phyloP scores from a whole-genome alignment of 352 stramenopile species.

The Globisporangium paddicum region DNA sequence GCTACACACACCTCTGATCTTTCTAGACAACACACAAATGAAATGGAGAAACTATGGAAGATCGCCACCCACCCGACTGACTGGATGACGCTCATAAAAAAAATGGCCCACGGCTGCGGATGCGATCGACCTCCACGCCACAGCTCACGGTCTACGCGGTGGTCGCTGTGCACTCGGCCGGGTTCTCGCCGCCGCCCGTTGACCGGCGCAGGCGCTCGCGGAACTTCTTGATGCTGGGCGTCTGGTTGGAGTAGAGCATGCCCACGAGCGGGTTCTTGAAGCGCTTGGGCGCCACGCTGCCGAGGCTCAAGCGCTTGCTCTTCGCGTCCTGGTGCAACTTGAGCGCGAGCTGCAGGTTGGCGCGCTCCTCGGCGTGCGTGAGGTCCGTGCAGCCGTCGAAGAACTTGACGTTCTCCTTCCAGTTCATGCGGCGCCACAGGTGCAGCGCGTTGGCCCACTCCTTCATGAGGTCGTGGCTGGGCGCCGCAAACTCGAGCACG shows the following conservation, averaged over 20 bases:
- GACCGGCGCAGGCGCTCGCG: slow-evolving; percentile 51
- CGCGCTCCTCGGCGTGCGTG: slow-evolving; percentile 51
- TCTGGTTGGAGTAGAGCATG: slow-evolving; percentile 54
- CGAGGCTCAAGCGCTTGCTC: slow-evolving; percentile 23
- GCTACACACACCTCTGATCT: neutral
- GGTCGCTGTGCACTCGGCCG: slow-evolving; percentile 12
- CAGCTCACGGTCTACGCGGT: neutral
- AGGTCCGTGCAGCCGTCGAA: slow-evolving; percentile 55
- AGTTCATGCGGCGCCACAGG: slow-evolving; percentile 83
- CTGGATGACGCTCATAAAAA: slow-evolving; percentile 6
- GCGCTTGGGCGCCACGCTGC: slow-evolving; percentile 23
- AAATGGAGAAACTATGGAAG: neutral
- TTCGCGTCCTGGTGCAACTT: slow-evolving; percentile 53
- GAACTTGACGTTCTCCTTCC: slow-evolving; percentile 86
- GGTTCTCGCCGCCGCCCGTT: slow-evolving; percentile 5
- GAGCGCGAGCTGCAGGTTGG: slow-evolving; percentile 49
- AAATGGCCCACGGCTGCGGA: neutral
- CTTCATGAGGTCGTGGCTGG: slow-evolving; percentile 77
- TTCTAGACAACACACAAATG: slow-evolving; percentile 2
- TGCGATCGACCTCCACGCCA: neutral
- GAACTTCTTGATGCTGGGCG: slow-evolving; percentile 68
- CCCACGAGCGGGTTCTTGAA: slow-evolving; percentile 54
- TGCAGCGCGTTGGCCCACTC: slow-evolving; percentile 83
- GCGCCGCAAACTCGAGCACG: slow-evolving; percentile 64
- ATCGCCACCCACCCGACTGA: neutral